Percentiles rank a stretch among this genome's conserved stretches.
These are phyloP conservation scores for Kazachstania viticola DNA, from an alignment of 805 yeast genomes.

Conservation along the genomic window DNA sequence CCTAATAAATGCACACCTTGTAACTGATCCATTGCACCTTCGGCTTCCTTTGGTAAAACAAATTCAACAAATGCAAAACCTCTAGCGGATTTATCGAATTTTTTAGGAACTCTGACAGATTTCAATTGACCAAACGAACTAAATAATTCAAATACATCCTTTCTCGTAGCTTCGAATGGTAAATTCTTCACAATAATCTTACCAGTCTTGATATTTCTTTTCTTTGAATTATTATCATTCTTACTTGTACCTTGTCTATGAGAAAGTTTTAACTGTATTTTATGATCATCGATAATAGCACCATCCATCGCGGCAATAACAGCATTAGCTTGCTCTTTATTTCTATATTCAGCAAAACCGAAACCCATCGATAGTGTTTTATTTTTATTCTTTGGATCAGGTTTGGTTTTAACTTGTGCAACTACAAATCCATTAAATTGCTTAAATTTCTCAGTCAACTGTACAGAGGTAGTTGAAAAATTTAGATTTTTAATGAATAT, in stretches of 20 bases:
- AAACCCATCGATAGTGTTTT: slow-evolving; percentile 88
- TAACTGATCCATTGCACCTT: slow-evolving; percentile 82
- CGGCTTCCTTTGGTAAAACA: slow-evolving; percentile 79
- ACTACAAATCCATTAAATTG: slow-evolving; percentile 67
- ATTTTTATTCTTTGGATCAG: slow-evolving; percentile 65
- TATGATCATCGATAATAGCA: slow-evolving; percentile 76
- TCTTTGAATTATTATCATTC: slow-evolving; percentile 15
- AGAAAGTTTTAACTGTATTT: slow-evolving; percentile 77
- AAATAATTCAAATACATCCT: slow-evolving; percentile 84
- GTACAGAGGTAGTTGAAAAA: slow-evolving; percentile 58
- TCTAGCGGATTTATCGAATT: slow-evolving; percentile 87
- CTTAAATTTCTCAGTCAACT: slow-evolving; percentile 51
- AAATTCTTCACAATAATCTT: slow-evolving; percentile 91
- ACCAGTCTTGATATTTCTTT: slow-evolving; percentile 34
- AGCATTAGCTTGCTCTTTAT: slow-evolving; percentile 63
- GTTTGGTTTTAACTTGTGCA: slow-evolving; percentile 77
- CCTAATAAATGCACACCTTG: slow-evolving; percentile 96
- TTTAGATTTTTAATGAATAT: slow-evolving; percentile 87
- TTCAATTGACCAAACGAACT: slow-evolving; percentile 91
- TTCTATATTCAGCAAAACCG: slow-evolving; percentile 85
- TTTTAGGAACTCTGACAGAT: slow-evolving; percentile 91
- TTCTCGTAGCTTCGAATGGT: slow-evolving; percentile 91
- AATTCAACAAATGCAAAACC: slow-evolving; percentile 98
- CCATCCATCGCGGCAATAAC: slow-evolving; percentile 72
- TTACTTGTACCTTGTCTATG: slow-evolving; percentile 48